A percentile compares a stretch with the other conserved stretches of the same genome.
Conservation (phyloP, 352 stramenopile species). For the Globisporangium perplexum region DNA sequence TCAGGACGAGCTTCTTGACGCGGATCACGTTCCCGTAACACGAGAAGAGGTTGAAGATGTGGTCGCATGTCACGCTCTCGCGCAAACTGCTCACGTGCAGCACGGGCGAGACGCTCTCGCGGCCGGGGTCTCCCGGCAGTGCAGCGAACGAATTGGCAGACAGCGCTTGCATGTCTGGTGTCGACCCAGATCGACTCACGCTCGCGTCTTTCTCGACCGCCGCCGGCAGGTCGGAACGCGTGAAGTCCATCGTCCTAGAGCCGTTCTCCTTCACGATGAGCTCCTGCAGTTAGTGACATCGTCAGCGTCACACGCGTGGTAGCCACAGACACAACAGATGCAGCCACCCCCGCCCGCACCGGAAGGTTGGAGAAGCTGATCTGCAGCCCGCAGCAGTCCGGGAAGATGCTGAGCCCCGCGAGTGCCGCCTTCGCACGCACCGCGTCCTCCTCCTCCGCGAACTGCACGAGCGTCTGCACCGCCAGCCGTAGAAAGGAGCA, state of each 20-base stretch:
- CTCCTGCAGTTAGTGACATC: constrained; percentile 25
- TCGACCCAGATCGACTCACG: not conserved
- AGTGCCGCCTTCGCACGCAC: constrained; percentile 36
- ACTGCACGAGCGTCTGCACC: constrained; percentile 40
- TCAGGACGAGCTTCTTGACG: constrained; percentile 60
- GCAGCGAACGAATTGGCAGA: not conserved
- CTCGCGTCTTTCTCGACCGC: not conserved
- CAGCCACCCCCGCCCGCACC: constrained; percentile 12
- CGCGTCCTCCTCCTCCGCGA: constrained; percentile 34
- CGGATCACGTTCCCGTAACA: constrained; percentile 62
- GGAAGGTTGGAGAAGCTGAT: constrained; percentile 59
- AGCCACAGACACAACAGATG: not conserved
- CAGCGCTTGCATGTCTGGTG: not conserved
- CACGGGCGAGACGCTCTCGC: constrained; percentile 35
- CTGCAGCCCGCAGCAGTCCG: constrained; percentile 50
- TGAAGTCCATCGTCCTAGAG: constrained; percentile 42
- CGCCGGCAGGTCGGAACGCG: constrained; percentile 27
- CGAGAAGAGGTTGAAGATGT: constrained; percentile 67
- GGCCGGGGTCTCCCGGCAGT: not conserved
- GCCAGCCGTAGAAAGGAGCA: not conserved
- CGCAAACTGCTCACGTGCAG: constrained; percentile 52
- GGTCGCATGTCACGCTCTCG: constrained; percentile 46
- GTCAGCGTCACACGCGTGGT: no score
- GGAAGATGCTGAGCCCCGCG: constrained; percentile 49
- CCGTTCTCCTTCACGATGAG: constrained; percentile 63